Conservation (phyloP, 257 asterid species). For the Gentiana macrophylla region DNA sequence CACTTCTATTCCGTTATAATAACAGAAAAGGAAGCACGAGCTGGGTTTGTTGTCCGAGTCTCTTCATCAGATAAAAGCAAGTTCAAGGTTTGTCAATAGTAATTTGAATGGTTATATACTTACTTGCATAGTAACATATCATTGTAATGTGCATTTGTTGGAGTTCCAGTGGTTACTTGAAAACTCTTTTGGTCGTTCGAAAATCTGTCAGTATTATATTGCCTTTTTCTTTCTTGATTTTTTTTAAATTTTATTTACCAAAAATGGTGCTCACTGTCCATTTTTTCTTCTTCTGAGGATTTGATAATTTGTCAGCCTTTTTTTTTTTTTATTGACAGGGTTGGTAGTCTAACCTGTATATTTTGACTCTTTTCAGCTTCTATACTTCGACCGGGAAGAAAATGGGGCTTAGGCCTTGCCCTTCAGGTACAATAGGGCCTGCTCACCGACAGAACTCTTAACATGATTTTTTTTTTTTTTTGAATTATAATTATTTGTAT, state of each 20-base stretch:
- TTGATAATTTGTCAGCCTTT: neutral
- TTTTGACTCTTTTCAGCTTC: slow-evolving; percentile 43
- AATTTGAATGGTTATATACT: neutral
- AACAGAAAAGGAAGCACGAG: slow-evolving; percentile 81
- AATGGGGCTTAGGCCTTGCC: slow-evolving; percentile 87
- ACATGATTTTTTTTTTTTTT: too few species aligned
- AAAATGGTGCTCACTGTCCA: neutral
- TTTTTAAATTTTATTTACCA: neutral
- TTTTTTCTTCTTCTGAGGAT: neutral
- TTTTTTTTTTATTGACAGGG: neutral
- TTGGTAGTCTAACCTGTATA: neutral
- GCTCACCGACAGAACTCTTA: neutral
- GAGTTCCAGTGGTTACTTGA: too few species aligned
- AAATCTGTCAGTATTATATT: too few species aligned
- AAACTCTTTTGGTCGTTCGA: too few species aligned
- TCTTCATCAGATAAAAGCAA: slow-evolving; percentile 81
- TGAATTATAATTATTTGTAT: too few species aligned
- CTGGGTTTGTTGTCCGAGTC: slow-evolving; percentile 80
- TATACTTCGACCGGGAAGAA: slow-evolving; percentile 83
- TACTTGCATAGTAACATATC: neutral
- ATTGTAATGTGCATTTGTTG: too few species aligned
- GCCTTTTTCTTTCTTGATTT: too few species aligned
- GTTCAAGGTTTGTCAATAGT: slow-evolving; percentile 54
- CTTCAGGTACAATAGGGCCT: slow-evolving; percentile 49
- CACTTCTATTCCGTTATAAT: slow-evolving; percentile 85